Evolutionary conservation across 345 rosid genomes (phyloP).

Genomic region (Citrus hindsii): DNA sequence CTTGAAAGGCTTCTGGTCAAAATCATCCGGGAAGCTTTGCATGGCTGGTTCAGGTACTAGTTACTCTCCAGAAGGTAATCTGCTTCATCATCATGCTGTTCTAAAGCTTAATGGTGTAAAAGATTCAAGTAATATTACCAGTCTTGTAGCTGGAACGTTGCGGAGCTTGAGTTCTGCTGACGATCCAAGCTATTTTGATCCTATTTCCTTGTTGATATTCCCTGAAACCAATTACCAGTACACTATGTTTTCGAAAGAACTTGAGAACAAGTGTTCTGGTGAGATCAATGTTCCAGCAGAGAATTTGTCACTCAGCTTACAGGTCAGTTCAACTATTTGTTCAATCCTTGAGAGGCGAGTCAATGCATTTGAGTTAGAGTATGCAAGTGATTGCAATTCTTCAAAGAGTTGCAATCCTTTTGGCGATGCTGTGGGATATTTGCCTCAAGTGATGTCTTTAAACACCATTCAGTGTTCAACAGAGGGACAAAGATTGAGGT

Average conservation of each 20-base stretch:
- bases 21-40: constrained; percentile 26
- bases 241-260: constrained; percentile 3
- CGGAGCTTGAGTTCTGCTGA: constrained; percentile 17
- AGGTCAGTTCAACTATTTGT: constrained; percentile 14
- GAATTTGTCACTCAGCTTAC: constrained; percentile 7
- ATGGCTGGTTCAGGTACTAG: constrained; percentile 31
- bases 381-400: constrained; percentile 18
- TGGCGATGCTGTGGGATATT: constrained; percentile 5
- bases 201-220: constrained; percentile 27
- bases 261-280: not conserved
- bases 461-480: constrained; percentile 19
- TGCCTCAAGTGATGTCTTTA: constrained; percentile 23
- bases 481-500: constrained; percentile 16
- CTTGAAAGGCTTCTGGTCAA: constrained; percentile 37
- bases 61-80: constrained; percentile 8
- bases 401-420: constrained; percentile 21
- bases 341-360: not conserved
- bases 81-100: constrained; percentile 15
- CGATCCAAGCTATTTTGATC: constrained; percentile 12
- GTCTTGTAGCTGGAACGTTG: constrained; percentile 24
- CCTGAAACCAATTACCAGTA: constrained; percentile 21
- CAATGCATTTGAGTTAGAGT: constrained; percentile 5
- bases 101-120: constrained; percentile 21
- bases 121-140: constrained; percentile 13
- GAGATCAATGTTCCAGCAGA: not conserved